Percentiles rank a stretch among this genome's conserved stretches.
phyloP scores from a whole-genome alignment of 75 land plant species.

The Picea sitchensis region DNA sequence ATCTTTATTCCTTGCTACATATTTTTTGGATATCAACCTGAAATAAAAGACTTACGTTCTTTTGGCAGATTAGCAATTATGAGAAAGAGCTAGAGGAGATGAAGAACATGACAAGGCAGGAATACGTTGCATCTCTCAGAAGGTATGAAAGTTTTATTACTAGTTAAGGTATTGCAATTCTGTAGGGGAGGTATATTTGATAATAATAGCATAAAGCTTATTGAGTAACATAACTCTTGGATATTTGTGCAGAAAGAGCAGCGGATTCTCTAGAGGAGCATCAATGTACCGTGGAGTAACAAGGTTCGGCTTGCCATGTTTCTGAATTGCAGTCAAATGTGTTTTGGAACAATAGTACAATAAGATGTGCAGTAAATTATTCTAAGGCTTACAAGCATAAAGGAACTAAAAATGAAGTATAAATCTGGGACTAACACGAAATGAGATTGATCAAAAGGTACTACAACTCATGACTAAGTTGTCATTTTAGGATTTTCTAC shows the following conservation, averaged over 20 bases:
- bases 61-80: constrained; percentile 56
- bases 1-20: too few relatives aligned
- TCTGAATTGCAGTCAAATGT: too few relatives aligned
- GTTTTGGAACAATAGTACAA: too few relatives aligned
- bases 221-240: background rate
- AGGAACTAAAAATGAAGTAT: too few relatives aligned
- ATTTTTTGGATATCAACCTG: too few relatives aligned
- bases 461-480: too few relatives aligned
- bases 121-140: constrained; percentile 90
- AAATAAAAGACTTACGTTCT: too few relatives aligned
- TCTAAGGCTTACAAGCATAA: too few relatives aligned
- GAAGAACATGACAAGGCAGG: constrained; percentile 97
- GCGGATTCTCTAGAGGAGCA: constrained; percentile 88
- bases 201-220: background rate
- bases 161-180: background rate
- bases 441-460: too few relatives aligned
- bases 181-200: background rate
- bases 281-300: constrained; percentile 87
- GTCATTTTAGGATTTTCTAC: too few relatives aligned
- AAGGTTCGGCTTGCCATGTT: constrained; percentile 30
- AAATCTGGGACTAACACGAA: too few relatives aligned
- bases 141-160: constrained; percentile 37
- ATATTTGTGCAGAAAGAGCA: constrained; percentile 63
- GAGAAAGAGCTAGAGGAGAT: constrained; percentile 94
- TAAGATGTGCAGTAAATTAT: too few relatives aligned